phyloP scores from a whole-genome alignment of 164 flowering plant species.

The Tinospora cordifolia region DNA sequence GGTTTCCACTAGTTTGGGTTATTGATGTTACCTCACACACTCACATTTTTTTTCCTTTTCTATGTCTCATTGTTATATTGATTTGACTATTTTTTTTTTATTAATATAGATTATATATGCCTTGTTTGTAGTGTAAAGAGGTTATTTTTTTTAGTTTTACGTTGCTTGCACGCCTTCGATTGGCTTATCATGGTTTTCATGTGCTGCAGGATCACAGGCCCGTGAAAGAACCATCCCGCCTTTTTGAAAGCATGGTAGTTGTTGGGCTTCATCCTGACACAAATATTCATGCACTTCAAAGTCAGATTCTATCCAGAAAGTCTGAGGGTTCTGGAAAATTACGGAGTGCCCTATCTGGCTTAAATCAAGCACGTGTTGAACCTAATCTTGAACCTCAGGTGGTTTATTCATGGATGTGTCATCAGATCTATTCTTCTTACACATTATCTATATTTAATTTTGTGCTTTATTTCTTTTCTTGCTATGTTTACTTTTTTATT shows the following conservation, averaged over 20 bases:
- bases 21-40: background rate
- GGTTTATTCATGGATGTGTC: constrained; percentile 9
- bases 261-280: constrained; percentile 92
- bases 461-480: background rate
- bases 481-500: background rate
- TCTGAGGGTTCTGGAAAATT: constrained; percentile 64
- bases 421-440: background rate
- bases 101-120: background rate
- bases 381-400: constrained; percentile 96
- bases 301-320: constrained; percentile 48
- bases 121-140: background rate
- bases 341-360: constrained; percentile 44
- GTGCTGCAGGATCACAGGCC: constrained; percentile 67
- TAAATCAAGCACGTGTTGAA: constrained; percentile 57
- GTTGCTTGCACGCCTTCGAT: background rate
- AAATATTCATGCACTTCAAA: constrained; percentile 62
- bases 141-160: background rate
- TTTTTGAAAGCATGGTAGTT: constrained; percentile 97
- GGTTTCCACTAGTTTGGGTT: background rate
- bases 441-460: background rate
- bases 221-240: constrained; percentile 72
- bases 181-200: constrained; percentile 7
- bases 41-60: background rate
- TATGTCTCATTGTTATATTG: background rate
- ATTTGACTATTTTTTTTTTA: background rate